Evolutionary conservation across 768 basidiomycete genomes (phyloP), one percentile per base, ranked within the genome.

Genomic region (Leccinum truebloodii): DNA sequence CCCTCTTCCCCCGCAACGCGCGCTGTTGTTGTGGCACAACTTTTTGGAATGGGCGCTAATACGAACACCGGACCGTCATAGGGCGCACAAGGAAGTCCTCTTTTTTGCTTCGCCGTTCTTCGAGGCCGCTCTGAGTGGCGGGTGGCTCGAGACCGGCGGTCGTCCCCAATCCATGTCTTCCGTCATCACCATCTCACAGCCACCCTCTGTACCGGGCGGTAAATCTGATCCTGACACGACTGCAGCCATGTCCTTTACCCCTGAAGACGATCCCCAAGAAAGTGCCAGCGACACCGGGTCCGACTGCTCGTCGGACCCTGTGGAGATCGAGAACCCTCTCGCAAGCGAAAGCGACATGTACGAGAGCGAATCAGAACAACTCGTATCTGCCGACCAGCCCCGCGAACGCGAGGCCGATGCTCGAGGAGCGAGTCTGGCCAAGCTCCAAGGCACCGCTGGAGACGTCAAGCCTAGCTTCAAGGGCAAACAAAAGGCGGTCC

Each of bases 91-190:
- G 72, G 94, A 95, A 70, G 85, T 96, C 30, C 78, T 96, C 6
- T 90, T 88, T 75, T 96, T 94, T 70, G 90, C 94, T 4, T 95
- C 93, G n/a, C 92, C 94, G 0, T 96, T 96, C 80, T 96, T 96
- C 73, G 89, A 95, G 74, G 92, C 92, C 18, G 88, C 93, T 9
- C 78, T 96, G 52, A 92, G 92, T 66, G 94, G 94, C 8, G 85
- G 91, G 68, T 96, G 94, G 94, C 90, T 90, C 13, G 94, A 96
- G 76, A 95, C 89, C 6, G 89, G 87, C 6, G 89, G 87, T 35
- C 82, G 90, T 41, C 90, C 88, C 20, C 83, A 79, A 24, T 92
- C 89, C 58, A 85, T 89, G 80, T 91, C 88, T 26, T 92, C 91
- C 53, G 80, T 92, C 34, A 89, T 93, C 69, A 93, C 92, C 22